Percentiles rank a stretch among this genome's conserved stretches.
phyloP scores from a whole-genome alignment of 768 basidiomycete genomes.

The Leccinum subgranulosum region DNA sequence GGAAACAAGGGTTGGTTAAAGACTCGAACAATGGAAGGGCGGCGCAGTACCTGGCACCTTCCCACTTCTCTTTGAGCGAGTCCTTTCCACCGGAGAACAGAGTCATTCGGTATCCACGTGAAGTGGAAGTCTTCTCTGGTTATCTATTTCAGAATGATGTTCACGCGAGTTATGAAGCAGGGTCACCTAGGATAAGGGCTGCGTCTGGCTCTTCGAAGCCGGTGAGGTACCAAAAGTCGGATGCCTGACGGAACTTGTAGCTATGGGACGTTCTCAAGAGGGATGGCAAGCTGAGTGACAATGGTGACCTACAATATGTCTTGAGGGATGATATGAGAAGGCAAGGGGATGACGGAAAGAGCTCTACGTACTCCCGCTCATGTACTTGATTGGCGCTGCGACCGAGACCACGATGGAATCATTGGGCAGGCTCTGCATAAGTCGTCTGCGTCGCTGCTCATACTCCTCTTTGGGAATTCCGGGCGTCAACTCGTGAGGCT shows the following conservation, averaged over 20 bases:
- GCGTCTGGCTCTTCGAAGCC: slow-evolving; percentile 94
- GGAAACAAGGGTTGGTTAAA: slow-evolving; percentile 2
- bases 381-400: slow-evolving; percentile 80
- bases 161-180: slow-evolving; percentile 7
- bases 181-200: slow-evolving; percentile 75
- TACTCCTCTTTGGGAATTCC: slow-evolving; percentile 81
- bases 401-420: slow-evolving; percentile 72
- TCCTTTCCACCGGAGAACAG: slow-evolving; percentile 80
- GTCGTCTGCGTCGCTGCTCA: slow-evolving; percentile 57
- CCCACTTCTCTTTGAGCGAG: slow-evolving; percentile 82
- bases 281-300: slow-evolving; percentile 1
- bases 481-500: slow-evolving; percentile 69
- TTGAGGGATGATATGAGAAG: slow-evolving; percentile 21
- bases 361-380: slow-evolving; percentile 66
- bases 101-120: slow-evolving; percentile 82
- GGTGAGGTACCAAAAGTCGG: slow-evolving; percentile 94
- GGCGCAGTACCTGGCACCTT: slow-evolving; percentile 65
- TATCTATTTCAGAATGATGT: neutral
- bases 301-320: slow-evolving; percentile 70
- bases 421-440: slow-evolving; percentile 75
- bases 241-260: slow-evolving; percentile 92
- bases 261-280: slow-evolving; percentile 39
- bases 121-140: slow-evolving; percentile 65
- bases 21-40: neutral
- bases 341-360: slow-evolving; percentile 5